Evolutionary conservation across 441 rosid species (phyloP), one percentile per base, ranked within the genome.

Genomic region (Arabidopsis lyrata): DNA sequence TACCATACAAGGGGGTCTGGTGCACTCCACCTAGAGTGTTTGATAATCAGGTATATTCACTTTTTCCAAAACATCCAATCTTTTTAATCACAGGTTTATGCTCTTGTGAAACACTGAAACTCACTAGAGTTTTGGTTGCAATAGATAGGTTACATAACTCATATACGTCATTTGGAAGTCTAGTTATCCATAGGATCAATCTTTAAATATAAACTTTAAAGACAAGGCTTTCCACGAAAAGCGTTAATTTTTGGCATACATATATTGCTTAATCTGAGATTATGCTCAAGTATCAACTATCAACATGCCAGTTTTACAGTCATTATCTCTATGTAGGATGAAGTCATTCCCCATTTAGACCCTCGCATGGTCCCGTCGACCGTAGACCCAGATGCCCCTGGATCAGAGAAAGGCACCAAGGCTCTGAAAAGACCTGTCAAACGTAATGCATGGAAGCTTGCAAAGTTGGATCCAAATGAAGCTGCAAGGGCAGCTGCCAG

Each of bases 1-100:
- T 89, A 75, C 85, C 87, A 61, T 84, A 86, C 79, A 87, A 82
- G 69, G 95, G 89, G 20, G 87, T 84, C 65, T 89, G 95, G 95
- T 89, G 95, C 76, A 89, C 95, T 59, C 95, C 95, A 41, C 95
- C 95, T 45, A 80, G 95, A 81, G 86, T 89, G 61, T 89, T 87
- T 78, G 87, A 89, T 78, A 80, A 89, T 82, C 92, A 89, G 94
- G 94, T 89, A 83, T 45, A 47, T 9, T 48, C 49, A 59, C 1
- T 41, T 72, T 48, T 56, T 52, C 15, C 45, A n/a, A 47, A 67
- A n/a, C 48, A 35, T 67, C 41, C 52, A 18, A 20, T 57, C 45
- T 44, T 20, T 35, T 44, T 20, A 35, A 8, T 69, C 34, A n/a
- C 73, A 69, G 18, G 15, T 18, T 24, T 44, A 31, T 32, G 13